Evolutionary conservation across 495 filamentous ascomycete genomes (phyloP), one percentile per base, ranked within the genome.

Genomic region (Aspergillus nidulans): DNA sequence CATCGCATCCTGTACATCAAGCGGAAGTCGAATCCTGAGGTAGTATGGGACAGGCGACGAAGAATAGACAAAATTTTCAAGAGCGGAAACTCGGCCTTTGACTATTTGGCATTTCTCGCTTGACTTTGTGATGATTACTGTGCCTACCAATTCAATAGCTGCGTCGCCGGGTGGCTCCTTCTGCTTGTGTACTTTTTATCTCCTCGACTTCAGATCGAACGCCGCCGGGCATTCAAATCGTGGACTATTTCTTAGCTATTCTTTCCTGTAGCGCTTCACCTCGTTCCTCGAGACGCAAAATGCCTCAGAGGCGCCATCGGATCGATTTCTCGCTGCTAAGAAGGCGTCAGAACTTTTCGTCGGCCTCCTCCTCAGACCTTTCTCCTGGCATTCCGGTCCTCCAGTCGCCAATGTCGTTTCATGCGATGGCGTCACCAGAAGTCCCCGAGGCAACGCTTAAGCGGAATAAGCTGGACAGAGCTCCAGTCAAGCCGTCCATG

Each of bases 1-100:
- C 89, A 92, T 69, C 78, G 90, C 4, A 85, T 92, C 45, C 48
- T 88, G 46, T 90, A 86, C 57, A 90, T 92, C 57, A 82, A 79
- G 65, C 74, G 78, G 45, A 78, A 69, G 59, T 65, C 66, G 6
- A 69, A 79, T 53, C 74, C 70, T 12, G 67, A 73, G 13, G 63
- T 74, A 28, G 73, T 86, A 10, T 86, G 85, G 82, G 79, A 85
- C 55, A 67, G 81, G 44, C 69, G 69, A 50, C 63, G 64, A 68
- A 83, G 76, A 69, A 80, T 75, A 61, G 85, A 73, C 69, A 67
- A 60, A 59, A 73, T 78, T 54, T 91, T 77, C 77, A 77, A 78
- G 58, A 90, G 76, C 69, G 84, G 75, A 15, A 71, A 73, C 42
- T 74, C 69, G 12, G 71, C 71, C 6, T 71, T 70, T 44, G 60